A percentile compares a stretch with the other conserved stretches of the same genome.
Evolutionary conservation across 768 basidiomycete genomes (phyloP).

Genomic region (Rhizopogon vinicolor): DNA sequence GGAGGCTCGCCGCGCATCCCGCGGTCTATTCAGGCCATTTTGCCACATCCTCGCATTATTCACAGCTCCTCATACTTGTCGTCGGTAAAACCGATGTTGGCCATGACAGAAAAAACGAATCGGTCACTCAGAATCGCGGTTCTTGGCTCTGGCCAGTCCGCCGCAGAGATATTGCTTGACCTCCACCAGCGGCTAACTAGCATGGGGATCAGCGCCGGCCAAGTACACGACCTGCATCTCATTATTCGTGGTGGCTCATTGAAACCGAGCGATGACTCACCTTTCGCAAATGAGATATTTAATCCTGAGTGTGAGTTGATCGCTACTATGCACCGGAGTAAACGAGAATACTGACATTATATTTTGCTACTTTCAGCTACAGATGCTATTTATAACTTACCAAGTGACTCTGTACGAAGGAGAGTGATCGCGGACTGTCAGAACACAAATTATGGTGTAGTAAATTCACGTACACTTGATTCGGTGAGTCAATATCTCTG

Average conservation of each 20-base stretch:
- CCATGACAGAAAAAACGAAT: background rate
- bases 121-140: constrained; percentile 36
- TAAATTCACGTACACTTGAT: constrained; percentile 44
- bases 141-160: constrained; percentile 9
- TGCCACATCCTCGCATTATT: constrained; percentile 32
- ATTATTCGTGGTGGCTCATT: background rate
- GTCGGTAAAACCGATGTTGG: constrained; percentile 33
- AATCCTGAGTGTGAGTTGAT: background rate
- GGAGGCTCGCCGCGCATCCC: constrained; percentile 48
- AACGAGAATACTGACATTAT: background rate
- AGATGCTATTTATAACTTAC: constrained; percentile 34
- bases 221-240: background rate
- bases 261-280: background rate
- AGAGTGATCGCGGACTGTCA: constrained; percentile 39
- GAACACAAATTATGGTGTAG: constrained; percentile 49
- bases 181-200: constrained; percentile 27
- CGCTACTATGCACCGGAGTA: no score
- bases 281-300: background rate
- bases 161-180: background rate
- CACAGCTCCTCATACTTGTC: constrained; percentile 42
- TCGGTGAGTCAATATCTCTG: constrained; percentile 19
- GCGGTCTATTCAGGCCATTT: constrained; percentile 25
- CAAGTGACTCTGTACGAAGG: constrained; percentile 26
- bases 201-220: background rate
- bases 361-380: constrained; percentile 27